A percentile compares a stretch with the other conserved stretches of the same genome.
These are phyloP conservation scores for Talaromyces sp. DNA, from an alignment of 2,329 filamentous ascomycete genomes.

Conservation along the genomic window DNA sequence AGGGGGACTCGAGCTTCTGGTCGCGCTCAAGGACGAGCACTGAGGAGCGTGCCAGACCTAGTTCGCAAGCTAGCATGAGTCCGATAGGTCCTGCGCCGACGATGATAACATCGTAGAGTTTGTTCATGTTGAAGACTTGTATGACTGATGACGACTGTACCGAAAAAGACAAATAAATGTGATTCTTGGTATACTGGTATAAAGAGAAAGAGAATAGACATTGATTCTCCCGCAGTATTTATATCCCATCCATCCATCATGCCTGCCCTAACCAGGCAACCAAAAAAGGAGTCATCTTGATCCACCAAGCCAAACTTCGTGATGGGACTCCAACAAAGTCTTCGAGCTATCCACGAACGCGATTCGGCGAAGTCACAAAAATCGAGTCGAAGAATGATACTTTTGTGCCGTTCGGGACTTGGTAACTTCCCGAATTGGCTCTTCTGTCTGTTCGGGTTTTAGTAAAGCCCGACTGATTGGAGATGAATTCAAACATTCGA, in stretches of 20 bases:
- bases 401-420: neutral
- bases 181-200: neutral
- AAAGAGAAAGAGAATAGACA: neutral
- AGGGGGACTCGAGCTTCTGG: conserved; percentile 20
- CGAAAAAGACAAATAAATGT: neutral
- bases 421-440: neutral
- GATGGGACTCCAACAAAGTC: neutral
- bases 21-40: conserved; percentile 36
- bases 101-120: conserved; percentile 16
- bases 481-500: no score
- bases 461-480: neutral
- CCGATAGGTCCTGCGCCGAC: conserved; percentile 18
- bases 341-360: neutral
- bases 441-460: neutral
- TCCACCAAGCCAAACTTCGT: neutral
- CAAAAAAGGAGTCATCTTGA: neutral
- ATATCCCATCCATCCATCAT: neutral
- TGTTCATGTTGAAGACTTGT: neutral
- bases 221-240: neutral
- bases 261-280: neutral
- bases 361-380: no score
- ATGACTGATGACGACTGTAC: neutral
- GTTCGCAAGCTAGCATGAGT: conserved; percentile 29
- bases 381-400: no score
- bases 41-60: conserved; percentile 27